These are phyloP conservation scores for Pythium aquatile DNA, from an alignment of 352 stramenopile genomes.

Conservation along the genomic window DNA sequence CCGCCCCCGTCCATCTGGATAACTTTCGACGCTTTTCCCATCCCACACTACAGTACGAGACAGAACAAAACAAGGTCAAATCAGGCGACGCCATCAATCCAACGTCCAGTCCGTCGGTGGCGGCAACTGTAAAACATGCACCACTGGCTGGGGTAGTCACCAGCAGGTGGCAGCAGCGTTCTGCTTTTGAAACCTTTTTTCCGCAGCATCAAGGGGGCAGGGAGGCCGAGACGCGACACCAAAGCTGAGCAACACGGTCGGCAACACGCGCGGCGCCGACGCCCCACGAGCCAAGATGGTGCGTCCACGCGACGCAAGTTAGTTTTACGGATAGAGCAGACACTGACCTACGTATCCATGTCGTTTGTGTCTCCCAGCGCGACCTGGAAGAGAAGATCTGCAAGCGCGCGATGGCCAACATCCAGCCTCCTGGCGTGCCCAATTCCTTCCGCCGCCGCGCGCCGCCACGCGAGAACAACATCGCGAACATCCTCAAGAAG, in stretches of 20 bases:
- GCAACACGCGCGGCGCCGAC: neutral
- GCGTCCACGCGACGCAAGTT: neutral
- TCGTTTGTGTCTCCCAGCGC: constrained; percentile 5
- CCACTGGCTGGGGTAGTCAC: constrained; percentile 6
- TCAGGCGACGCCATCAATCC: constrained; percentile 5
- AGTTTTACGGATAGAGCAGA: neutral
- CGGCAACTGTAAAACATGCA: neutral
- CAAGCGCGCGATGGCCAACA: constrained; percentile 63
- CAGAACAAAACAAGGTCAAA: constrained; percentile 3
- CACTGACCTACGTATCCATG: neutral
- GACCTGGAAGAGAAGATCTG: constrained; percentile 65
- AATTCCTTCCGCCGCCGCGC: constrained; percentile 71
- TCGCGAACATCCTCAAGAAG: constrained; percentile 56
- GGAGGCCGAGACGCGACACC: neutral
- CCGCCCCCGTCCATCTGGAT: neutral
- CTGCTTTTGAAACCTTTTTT: constrained; percentile 24
- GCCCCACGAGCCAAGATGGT: constrained; percentile 5
- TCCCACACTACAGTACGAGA: neutral
- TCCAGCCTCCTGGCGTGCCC: constrained; percentile 70
- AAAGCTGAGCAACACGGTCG: neutral
- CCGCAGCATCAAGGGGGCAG: constrained; percentile 9
- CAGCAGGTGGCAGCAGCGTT: constrained; percentile 19
- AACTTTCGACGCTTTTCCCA: neutral
- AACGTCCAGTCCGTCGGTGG: constrained; percentile 9
- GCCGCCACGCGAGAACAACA: constrained; percentile 54